Evolutionary conservation across 2,329 filamentous ascomycete genomes (phyloP).

Genomic region (Claviceps spartinae): DNA sequence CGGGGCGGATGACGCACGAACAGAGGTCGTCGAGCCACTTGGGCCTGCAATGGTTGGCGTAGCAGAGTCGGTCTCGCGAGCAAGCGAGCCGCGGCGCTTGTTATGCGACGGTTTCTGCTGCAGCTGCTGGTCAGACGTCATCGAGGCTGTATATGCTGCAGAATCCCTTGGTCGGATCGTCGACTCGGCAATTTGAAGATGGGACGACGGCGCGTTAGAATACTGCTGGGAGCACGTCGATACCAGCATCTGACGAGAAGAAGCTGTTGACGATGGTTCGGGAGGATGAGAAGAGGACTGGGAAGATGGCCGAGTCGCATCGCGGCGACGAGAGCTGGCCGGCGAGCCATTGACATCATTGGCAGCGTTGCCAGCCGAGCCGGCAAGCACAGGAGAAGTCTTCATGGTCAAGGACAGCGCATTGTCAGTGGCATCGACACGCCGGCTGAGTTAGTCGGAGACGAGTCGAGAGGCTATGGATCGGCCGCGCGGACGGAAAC

Average conservation of each 20-base stretch:
- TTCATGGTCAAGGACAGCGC: conserved; percentile 42
- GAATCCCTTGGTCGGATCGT: neutral
- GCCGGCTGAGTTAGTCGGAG: neutral
- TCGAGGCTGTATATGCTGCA: neutral
- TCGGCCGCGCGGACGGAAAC: neutral
- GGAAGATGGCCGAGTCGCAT: conserved; percentile 11
- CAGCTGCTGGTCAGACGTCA: neutral
- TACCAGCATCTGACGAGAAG: conserved; percentile 3
- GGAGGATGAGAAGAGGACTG: conserved; percentile 14
- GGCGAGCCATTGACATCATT: conserved; percentile 39
- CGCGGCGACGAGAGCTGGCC: conserved; percentile 27
- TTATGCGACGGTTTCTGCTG: conserved; percentile 15
- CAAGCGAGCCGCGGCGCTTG: conserved; percentile 19
- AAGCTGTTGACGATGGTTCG: conserved; percentile 8
- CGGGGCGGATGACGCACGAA: conserved; percentile 11
- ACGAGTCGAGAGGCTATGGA: neutral
- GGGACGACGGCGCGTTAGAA: conserved; percentile 6
- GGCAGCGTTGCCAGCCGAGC: conserved; percentile 29
- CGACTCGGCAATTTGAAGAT: neutral
- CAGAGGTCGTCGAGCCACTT: neutral
- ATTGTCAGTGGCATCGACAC: conserved; percentile 22
- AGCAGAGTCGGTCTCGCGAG: neutral
- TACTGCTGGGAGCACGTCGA: conserved; percentile 10
- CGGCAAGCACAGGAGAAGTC: conserved; percentile 38
- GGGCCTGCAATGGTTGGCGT: neutral